Evolutionary conservation across 805 yeast genomes (phyloP).

Genomic region (Candida quercuum): DNA sequence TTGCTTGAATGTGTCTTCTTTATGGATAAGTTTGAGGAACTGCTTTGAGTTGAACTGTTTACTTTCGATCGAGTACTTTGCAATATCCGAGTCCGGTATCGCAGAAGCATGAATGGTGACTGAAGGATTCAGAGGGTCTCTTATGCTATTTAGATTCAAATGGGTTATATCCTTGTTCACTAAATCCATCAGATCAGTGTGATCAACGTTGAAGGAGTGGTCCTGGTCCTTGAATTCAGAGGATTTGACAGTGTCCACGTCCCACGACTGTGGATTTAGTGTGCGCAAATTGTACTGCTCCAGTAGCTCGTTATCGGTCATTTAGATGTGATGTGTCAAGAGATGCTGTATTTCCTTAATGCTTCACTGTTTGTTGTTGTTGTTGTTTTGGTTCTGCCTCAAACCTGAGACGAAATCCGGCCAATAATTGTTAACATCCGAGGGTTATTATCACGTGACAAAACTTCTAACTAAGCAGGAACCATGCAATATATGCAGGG

Average conservation of each 20-base stretch:
- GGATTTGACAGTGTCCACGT: constrained; percentile 24
- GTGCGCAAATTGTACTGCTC: constrained; percentile 40
- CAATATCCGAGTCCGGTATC: constrained; percentile 23
- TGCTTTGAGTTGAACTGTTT: constrained; percentile 53
- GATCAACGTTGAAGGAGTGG: constrained; percentile 7
- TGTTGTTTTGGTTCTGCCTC: too few species aligned
- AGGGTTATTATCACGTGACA: too few species aligned
- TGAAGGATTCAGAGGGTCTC: constrained; percentile 54
- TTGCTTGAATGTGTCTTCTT: constrained; percentile 47
- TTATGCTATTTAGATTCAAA: constrained; percentile 28
- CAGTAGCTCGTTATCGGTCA: constrained; percentile 24
- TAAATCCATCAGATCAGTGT: constrained; percentile 11
- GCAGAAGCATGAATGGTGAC: background rate
- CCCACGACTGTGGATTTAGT: constrained; percentile 36
- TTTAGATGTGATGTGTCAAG: too few species aligned
- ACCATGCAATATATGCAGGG: too few species aligned
- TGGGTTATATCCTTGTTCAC: constrained; percentile 23
- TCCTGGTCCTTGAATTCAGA: constrained; percentile 21
- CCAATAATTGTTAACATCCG: too few species aligned
- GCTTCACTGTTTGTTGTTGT: background rate
- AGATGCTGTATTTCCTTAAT: too few species aligned
- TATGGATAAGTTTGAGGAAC: constrained; percentile 52
- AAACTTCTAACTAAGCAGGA: too few species aligned
- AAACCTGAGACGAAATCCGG: too few species aligned
- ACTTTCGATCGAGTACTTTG: constrained; percentile 48